Conservation (phyloP, 148 eudicot species). For the Silene uniflora region DNA sequence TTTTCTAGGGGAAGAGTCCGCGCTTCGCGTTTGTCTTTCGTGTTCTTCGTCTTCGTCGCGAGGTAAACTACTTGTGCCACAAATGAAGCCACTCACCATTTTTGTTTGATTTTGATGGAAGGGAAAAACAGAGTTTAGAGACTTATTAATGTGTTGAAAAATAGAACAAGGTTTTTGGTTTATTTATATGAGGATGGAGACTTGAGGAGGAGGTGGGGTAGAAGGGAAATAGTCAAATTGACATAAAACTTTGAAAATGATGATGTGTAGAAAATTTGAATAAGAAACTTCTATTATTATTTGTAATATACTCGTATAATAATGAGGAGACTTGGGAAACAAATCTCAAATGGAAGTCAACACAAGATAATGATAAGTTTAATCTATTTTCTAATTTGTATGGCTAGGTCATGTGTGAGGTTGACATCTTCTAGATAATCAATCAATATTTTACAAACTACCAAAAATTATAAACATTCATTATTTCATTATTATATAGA, state of each 20-base stretch:
- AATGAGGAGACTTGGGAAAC: not conserved
- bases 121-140: not conserved
- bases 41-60: conserved; percentile 22
- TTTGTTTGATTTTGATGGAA: not conserved
- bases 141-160: not conserved
- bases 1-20: conserved; percentile 29
- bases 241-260: not conserved
- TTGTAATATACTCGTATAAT: too few relatives aligned
- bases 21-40: conserved; percentile 19
- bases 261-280: not conserved
- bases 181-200: not conserved
- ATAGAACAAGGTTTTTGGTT: not conserved
- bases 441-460: not conserved
- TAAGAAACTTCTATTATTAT: not conserved
- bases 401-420: not conserved
- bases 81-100: conserved; percentile 34
- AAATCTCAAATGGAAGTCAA: not conserved
- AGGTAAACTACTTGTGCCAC: conserved; percentile 26
- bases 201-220: not conserved
- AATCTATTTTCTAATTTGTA: not conserved
- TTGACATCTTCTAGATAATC: not conserved
- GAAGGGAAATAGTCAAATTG: not conserved
- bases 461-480: too few relatives aligned
- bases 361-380: not conserved
- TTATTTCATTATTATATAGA: too few relatives aligned